Base-by-base conservation (phyloP, 106 monocot genomes). In the Dioscorea zingiberensis region DNA sequence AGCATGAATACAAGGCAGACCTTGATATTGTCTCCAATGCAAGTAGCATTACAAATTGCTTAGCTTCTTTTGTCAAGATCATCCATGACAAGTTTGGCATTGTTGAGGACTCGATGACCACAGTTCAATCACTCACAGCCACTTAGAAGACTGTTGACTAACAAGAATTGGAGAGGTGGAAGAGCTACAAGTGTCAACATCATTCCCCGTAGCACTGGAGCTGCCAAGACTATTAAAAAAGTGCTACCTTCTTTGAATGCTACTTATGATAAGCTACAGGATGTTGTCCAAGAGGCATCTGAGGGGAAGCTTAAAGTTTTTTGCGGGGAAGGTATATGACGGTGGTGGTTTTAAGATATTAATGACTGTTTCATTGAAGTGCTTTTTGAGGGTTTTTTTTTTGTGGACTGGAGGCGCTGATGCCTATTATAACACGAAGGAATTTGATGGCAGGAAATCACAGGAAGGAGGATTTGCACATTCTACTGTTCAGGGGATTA, bases 101-200 rank as follows among this genome's bases (percentile, higher is more conserved):
- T 48, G 48, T 94, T 55, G 94, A 94, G 73, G 94, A 77, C 27
- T 78, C 90, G 81, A 94, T 94, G 94, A 90, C 94, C 17, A 87
- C 94, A 2, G 94, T 94, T 25, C 94, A 94, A 44, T 53, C 94
- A 25, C 87, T 90, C 16, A 94, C 90, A 55, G 90, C 94, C 54
- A 85, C 94, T 27, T 90, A 95, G 68, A 91, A 91, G 74, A 95
- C 87, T 51, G 94, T 91, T 62, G 94, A 95, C 93, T 0, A 71
- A 38, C 65, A 93, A 93, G 83, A 88, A 88, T 76, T 93, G 88
- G 88, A 93, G 93, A 26, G 93, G 93, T 85, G 93, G 93, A 76
- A 85, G 93, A 49, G 93, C 88, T 68, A 88, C 88, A 44, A 80
- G 85, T 30, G 88, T 93, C 48, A 93, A 93, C 78, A 93, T 93